Percentiles rank a stretch among this genome's conserved stretches.
Evolutionary conservation across 202 grass and related monocot genomes (phyloP).

Genomic region (Elaeis oleifera): DNA sequence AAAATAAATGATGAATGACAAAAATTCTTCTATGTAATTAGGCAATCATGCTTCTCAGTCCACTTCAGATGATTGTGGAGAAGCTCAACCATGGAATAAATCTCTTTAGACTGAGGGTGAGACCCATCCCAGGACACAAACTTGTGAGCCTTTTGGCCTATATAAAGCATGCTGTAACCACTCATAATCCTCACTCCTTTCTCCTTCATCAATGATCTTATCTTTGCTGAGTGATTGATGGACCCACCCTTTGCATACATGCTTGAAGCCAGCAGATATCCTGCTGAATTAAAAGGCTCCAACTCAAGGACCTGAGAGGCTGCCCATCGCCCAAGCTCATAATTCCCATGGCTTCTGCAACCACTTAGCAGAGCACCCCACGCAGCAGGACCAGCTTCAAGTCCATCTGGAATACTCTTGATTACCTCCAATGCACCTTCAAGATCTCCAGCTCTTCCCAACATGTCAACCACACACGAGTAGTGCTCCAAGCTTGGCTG

Average conservation of each 20-base stretch:
- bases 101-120: constrained; percentile 24
- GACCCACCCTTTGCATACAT: constrained; percentile 25
- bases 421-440: constrained; percentile 29
- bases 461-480: constrained; percentile 46
- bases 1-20: no score
- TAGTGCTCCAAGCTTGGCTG: constrained; percentile 38
- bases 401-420: constrained; percentile 16
- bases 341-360: constrained; percentile 27
- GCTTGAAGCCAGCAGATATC: constrained; percentile 34
- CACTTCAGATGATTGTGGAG: constrained; percentile 23
- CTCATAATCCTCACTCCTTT: constrained; percentile 24
- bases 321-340: constrained; percentile 15
- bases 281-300: constrained; percentile 37
- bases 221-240: neutral
- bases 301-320: constrained; percentile 32
- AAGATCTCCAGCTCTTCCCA: constrained; percentile 31
- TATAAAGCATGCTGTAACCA: constrained; percentile 28
- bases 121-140: constrained; percentile 40
- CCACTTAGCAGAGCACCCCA: constrained; percentile 45
- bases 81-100: constrained; percentile 34
- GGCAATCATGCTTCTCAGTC: constrained; percentile 11
- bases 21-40: constrained; percentile 6
- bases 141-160: constrained; percentile 15
- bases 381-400: constrained; percentile 20
- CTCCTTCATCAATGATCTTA: constrained; percentile 31